Conservation (phyloP, 495 filamentous ascomycete species). For the Chaetomium cochliodes region DNA sequence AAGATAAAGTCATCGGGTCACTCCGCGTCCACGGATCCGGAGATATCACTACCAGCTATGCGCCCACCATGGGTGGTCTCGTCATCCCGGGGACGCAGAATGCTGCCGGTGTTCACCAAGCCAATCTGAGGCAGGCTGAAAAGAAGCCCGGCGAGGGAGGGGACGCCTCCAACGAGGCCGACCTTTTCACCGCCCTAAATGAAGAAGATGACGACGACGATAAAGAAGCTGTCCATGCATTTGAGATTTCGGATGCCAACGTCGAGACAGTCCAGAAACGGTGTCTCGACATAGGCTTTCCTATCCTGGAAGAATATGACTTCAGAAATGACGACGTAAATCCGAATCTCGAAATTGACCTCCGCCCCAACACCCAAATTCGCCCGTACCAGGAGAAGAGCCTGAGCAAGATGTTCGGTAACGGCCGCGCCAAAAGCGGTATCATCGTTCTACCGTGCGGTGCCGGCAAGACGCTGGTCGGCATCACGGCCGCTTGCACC, state of each 20-base stretch:
- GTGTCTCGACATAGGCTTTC: conserved; percentile 81
- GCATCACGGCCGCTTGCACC: conserved; percentile 94
- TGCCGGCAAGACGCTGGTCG: conserved; percentile 94
- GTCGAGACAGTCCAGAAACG: conserved; percentile 87
- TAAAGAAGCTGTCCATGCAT: conserved; percentile 85
- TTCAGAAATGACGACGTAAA: conserved; percentile 93
- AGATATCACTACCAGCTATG: conserved; percentile 72
- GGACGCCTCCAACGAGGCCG: conserved; percentile 34
- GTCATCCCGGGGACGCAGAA: conserved; percentile 95
- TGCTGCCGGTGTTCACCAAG: conserved; percentile 79
- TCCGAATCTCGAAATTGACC: conserved; percentile 85
- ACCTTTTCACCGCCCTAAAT: conserved; percentile 57
- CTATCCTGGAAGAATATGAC: conserved; percentile 94
- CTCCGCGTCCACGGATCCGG: conserved; percentile 54
- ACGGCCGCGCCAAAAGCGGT: conserved; percentile 91
- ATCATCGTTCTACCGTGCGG: conserved; percentile 98
- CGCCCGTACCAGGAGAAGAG: conserved; percentile 95
- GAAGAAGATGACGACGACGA: conserved; percentile 93
- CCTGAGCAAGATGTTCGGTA: conserved; percentile 98
- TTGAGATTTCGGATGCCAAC: conserved; percentile 74
- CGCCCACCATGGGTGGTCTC: conserved; percentile 82
- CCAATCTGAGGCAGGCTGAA: conserved; percentile 41
- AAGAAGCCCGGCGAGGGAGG: conserved; percentile 31
- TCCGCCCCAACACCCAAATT: conserved; percentile 79
- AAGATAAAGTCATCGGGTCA: conserved; percentile 50